A percentile compares a stretch with the other conserved stretches of the same genome.
These are phyloP conservation scores for Tetratostichococcus sp. DNA, from an alignment of 139 green algal species.

Conservation along the genomic window DNA sequence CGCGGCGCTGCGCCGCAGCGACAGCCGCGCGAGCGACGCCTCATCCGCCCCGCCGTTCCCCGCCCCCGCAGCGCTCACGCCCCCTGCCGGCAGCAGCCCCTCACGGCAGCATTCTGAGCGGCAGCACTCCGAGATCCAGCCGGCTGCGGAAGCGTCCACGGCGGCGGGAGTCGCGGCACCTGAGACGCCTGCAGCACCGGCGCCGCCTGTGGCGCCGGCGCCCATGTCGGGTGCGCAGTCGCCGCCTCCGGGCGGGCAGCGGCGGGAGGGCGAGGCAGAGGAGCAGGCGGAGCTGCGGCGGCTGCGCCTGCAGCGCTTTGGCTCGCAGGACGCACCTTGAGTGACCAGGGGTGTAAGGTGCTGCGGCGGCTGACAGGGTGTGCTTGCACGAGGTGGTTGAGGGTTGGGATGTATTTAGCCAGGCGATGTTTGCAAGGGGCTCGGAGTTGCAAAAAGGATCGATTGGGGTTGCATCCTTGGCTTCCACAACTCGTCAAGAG, in stretches of 20 bases:
- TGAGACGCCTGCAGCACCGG: too few relatives aligned
- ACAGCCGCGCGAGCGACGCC: neutral
- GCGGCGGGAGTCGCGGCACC: neutral
- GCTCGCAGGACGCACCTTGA: neutral
- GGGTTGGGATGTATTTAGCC: too few relatives aligned
- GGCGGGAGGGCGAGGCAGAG: neutral
- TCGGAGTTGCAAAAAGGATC: too few relatives aligned
- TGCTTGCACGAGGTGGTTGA: too few relatives aligned
- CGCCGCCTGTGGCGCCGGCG: neutral
- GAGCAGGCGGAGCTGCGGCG: constrained; percentile 12
- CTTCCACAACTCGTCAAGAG: too few relatives aligned
- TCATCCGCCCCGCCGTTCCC: neutral
- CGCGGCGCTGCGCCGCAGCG: neutral
- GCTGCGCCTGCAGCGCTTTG: constrained; percentile 19
- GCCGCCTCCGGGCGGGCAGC: neutral
- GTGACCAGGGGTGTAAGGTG: too few relatives aligned
- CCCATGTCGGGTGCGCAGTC: neutral
- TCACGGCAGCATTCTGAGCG: too few relatives aligned
- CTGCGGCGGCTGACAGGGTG: too few relatives aligned
- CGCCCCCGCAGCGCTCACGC: too few relatives aligned
- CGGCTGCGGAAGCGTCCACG: neutral
- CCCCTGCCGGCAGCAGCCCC: too few relatives aligned
- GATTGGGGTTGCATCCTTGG: too few relatives aligned
- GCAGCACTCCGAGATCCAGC: neutral
- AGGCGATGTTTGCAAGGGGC: too few relatives aligned